Evolutionary conservation across 2,329 filamentous ascomycete species (phyloP), one percentile per base, ranked within the genome.

Genomic region (Sclerotiophoma versabilis): DNA sequence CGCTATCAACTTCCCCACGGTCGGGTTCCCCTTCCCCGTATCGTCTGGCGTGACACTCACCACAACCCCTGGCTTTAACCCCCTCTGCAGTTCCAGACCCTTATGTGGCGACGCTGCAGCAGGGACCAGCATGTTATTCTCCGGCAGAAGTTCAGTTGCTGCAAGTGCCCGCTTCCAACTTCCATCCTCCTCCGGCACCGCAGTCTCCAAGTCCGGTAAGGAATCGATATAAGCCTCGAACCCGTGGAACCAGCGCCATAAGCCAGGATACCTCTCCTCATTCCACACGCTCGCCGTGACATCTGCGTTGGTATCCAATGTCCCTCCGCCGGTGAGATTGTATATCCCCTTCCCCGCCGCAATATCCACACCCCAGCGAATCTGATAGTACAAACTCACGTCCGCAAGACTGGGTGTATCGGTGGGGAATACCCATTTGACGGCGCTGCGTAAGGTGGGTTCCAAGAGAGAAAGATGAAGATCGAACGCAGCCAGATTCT

Each of bases 21-120:
- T 76, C 5, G 75, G 75, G 63, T 76, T 67, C 37, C 63, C 69
- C 33, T 69, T 66, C 0, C 76, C 76, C 17, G 74, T 78, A 60
- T 79, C 76, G 63, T 77, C 75, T 1, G 76, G 76, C 20, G 64
- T 68, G 1, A 79, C 64, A 22, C 60, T 68, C 1, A 77, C 73
- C 20, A 61, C 8, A 2, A 49, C 65, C 0, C 75, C 76, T 14
- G 62, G 58, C 10, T 49, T 50, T 23, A 78, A 49, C 0, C 75
- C 74, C 25, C 57, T 62, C 52, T 68, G 60, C 12, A 6, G 8
- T 19, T 50, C 47, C 4, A 43, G 22, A 23, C 8, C n/a, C 11
- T 15, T 10, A 37, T 50, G 38, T 9, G 30, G 17, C 7, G 14
- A 3, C 12, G 25, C 38, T 9, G 37, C 17, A 29, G 47, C 30